Evolutionary conservation across 768 basidiomycete genomes (phyloP).

Genomic region (Mycena latifolia): DNA sequence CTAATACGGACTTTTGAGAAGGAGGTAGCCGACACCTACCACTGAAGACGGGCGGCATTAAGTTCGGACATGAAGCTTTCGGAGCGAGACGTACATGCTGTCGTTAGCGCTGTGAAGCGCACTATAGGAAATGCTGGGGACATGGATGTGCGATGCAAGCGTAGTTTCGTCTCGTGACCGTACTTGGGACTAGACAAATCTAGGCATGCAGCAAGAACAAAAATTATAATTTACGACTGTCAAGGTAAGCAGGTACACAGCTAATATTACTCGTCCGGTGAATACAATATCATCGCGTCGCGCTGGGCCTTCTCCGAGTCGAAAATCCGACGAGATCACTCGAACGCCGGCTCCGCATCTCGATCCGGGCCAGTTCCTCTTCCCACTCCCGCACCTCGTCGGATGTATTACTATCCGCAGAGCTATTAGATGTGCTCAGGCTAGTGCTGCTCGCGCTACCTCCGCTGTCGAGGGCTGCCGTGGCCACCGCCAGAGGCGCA

Average conservation of each 20-base stretch:
- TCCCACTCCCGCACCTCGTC: slow-evolving; percentile 78
- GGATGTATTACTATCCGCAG: slow-evolving; percentile 44
- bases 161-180: slow-evolving; percentile 12
- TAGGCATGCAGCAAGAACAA: too few species aligned
- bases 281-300: slow-evolving; percentile 1
- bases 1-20: slow-evolving; percentile 35
- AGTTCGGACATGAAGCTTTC: slow-evolving; percentile 16
- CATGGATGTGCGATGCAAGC: slow-evolving; percentile 10
- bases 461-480: slow-evolving; percentile 27
- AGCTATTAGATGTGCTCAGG: slow-evolving; percentile 45
- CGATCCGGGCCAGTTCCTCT: slow-evolving; percentile 80
- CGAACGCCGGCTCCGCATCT: slow-evolving; percentile 66
- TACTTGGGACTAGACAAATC: neutral
- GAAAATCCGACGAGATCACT: slow-evolving; percentile 63
- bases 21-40: slow-evolving; percentile 33
- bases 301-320: slow-evolving; percentile 43
- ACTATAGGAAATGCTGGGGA: slow-evolving; percentile 34
- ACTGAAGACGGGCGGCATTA: slow-evolving; percentile 20
- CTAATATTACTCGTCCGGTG: too few species aligned
- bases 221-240: slow-evolving; percentile 25
- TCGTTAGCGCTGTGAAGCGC: slow-evolving; percentile 34
- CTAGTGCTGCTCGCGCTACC: slow-evolving; percentile 52
- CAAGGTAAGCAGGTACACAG: neutral
- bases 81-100: slow-evolving; percentile 25
- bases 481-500: slow-evolving; percentile 38